Percentiles rank a stretch among this genome's conserved stretches.
Conservation (phyloP, 345 rosid genomes). For the Moricandia moricandioides region DNA sequence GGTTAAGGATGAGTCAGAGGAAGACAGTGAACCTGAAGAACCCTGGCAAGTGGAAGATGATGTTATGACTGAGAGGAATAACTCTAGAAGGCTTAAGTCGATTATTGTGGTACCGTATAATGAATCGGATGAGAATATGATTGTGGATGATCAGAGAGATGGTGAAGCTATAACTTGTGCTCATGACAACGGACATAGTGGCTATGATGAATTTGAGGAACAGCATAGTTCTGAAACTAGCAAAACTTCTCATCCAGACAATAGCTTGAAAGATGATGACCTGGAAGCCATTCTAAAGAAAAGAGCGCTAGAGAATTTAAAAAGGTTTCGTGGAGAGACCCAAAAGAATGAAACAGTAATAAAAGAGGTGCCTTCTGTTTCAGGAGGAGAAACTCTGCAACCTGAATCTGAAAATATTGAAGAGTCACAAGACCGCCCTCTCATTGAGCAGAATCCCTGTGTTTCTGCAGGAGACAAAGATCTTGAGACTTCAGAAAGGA, state of each 20-base stretch:
- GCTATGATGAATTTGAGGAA: conserved; percentile 27
- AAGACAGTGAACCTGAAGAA: conserved; percentile 10
- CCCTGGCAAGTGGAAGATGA: conserved; percentile 37
- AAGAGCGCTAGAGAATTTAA: conserved; percentile 77
- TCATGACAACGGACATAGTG: conserved; percentile 25
- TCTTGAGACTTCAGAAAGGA: conserved; percentile 5
- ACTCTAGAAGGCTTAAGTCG: conserved; percentile 53
- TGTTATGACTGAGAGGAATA: conserved; percentile 35
- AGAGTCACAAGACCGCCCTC: conserved; percentile 19
- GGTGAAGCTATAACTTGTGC: conserved; percentile 30
- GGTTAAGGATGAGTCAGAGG: conserved; percentile 37
- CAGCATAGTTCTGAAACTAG: conserved; percentile 21
- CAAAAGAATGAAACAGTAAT: conserved; percentile 32
- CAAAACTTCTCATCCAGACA: conserved; percentile 27
- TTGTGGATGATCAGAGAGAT: conserved; percentile 29
- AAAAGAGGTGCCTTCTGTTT: conserved; percentile 19
- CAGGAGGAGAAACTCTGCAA: conserved; percentile 27
- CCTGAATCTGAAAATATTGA: conserved; percentile 20
- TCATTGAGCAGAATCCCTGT: conserved; percentile 6
- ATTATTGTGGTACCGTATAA: conserved; percentile 44
- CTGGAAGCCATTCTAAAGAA: conserved; percentile 64
- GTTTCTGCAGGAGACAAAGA: conserved; percentile 28
- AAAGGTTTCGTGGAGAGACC: conserved; percentile 50
- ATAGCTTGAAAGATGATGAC: conserved; percentile 40
- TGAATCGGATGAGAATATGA: conserved; percentile 1